Evolutionary conservation across 1,139 yeast genomes (phyloP).

Genomic region (Lodderomyces parapsilosis): DNA sequence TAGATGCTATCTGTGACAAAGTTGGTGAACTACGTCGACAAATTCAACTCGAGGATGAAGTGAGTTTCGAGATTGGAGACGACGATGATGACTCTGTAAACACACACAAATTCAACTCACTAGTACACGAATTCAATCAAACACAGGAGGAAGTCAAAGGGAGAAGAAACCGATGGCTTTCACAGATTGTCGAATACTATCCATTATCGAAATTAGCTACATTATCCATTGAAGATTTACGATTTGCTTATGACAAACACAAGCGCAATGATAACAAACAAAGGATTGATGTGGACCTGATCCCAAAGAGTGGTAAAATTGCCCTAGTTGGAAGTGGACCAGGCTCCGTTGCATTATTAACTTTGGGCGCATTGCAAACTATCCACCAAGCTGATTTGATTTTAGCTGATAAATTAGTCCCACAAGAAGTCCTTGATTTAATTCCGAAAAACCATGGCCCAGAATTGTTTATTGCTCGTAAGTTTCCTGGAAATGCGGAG

Average conservation of each 20-base stretch:
- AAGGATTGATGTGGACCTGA: conserved; percentile 3
- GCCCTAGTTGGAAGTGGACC: conserved; percentile 94
- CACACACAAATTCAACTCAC: conserved; percentile 53
- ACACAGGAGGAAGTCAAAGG: conserved; percentile 50
- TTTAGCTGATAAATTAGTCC: conserved; percentile 89
- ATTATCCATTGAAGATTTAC: conserved; percentile 57
- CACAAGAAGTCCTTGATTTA: conserved; percentile 77
- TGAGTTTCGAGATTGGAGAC: conserved; percentile 44
- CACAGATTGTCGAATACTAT: conserved; percentile 88
- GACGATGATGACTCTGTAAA: conserved; percentile 72
- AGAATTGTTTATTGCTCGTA: conserved; percentile 80
- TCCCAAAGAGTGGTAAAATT: conserved; percentile 47
- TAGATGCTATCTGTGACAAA: conserved; percentile 65
- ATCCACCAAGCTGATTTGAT: conserved; percentile 81
- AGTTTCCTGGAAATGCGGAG: conserved; percentile 97
- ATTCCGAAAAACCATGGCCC: conserved; percentile 65
- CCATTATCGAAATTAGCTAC: conserved; percentile 67
- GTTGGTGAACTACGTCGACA: conserved; percentile 64
- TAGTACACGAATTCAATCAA: conserved; percentile 62
- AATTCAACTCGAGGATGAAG: conserved; percentile 55
- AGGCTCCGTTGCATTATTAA: conserved; percentile 78
- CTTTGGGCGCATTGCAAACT: conserved; percentile 81
- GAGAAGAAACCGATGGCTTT: conserved; percentile 77
- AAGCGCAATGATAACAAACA: conserved; percentile 4
- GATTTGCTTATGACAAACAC: conserved; percentile 32